Conservation (phyloP, 768 basidiomycete genomes). For the Tricholomella constricta region DNA sequence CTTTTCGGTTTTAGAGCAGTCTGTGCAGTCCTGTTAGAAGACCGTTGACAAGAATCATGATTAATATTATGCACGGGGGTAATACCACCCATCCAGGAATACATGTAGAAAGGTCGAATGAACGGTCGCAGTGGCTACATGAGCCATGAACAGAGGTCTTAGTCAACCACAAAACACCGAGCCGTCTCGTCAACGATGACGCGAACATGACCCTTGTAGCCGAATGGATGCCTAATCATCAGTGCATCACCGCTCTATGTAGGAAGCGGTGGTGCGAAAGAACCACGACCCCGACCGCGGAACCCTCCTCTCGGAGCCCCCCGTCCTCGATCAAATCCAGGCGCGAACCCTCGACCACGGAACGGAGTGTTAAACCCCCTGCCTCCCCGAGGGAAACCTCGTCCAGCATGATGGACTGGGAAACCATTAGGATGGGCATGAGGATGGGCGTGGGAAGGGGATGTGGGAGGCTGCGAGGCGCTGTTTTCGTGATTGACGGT, state of each 20-base stretch:
- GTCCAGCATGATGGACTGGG: slow-evolving; percentile 13
- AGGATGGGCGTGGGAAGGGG: not conserved
- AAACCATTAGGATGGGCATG: slow-evolving; percentile 18
- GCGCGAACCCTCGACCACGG: slow-evolving; percentile 28
- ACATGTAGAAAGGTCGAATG: too few relatives aligned
- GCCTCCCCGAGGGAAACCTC: slow-evolving; percentile 30
- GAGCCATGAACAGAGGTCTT: too few relatives aligned
- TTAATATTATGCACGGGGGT: too few relatives aligned
- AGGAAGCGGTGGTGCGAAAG: slow-evolving; percentile 26
- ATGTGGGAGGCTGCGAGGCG: slow-evolving; percentile 9
- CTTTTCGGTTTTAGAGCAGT: not conserved
- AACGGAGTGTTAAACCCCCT: slow-evolving; percentile 30
- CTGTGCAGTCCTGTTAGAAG: not conserved
- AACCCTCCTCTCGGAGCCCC: slow-evolving; percentile 33
- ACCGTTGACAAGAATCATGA: slow-evolving; percentile 6
- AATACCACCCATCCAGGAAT: too few relatives aligned
- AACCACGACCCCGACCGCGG: slow-evolving; percentile 42
- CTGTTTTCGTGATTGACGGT: slow-evolving; percentile 9
- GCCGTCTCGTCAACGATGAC: too few relatives aligned
- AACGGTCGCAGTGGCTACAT: too few relatives aligned
- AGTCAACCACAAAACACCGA: too few relatives aligned
- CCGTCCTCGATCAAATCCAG: slow-evolving; percentile 33
- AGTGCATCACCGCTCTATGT: slow-evolving; percentile 20
- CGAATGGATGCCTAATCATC: not conserved
- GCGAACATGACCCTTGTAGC: too few relatives aligned